Base-by-base conservation (phyloP, 164 flowering plant genomes). In the Buxus sempervirens region DNA sequence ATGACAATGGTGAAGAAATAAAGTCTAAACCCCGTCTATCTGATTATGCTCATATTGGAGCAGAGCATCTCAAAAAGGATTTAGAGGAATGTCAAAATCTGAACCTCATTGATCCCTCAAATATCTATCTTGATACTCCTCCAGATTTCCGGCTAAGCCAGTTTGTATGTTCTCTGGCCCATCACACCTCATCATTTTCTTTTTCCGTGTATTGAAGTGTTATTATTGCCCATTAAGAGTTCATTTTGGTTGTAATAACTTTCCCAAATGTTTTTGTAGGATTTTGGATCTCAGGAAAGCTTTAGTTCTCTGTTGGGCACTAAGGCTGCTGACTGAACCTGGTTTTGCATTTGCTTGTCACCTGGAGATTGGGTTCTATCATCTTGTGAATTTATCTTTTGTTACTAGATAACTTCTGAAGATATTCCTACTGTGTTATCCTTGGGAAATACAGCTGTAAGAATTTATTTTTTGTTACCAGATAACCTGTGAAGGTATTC, bases 111-210 rank as follows among this genome's bases (percentile, higher is more conserved):
- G 97, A 95, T 82, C 94, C 90, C 18, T 75, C 84, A 58, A 80
- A 85, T 71, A 75, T 86, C 23, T 90, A 86, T 24, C 79, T 84
- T 38, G 95, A 86, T 69, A 86, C 96, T 6, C 91, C 93, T 42
- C 90, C 98, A 16, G 98, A 91, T 45, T 84, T 92, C 71, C 85
- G 97, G 48, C 78, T 94, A 58, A 94, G 97, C 82, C 98, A 94
- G 76, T 88, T 94, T 65, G 98, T 94, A 82, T 41, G 81, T 70
- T 66, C 9, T 48, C 26, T 45, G 58, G 23, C 63, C 19, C 54
- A 27, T 68, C 58, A 32, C 26, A 9, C 4, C n/a, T 16, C n/a
- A 19, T 36, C 32, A 6, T 3, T 32, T 51, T 19, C 58, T 32
- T 25, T 28, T 19, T 53, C 25, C 21, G 19, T 1, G 53, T 48